These are phyloP conservation scores for Cladosporium halotolerans DNA, from an alignment of 2,329 filamentous ascomycete genomes.

Conservation along the genomic window DNA sequence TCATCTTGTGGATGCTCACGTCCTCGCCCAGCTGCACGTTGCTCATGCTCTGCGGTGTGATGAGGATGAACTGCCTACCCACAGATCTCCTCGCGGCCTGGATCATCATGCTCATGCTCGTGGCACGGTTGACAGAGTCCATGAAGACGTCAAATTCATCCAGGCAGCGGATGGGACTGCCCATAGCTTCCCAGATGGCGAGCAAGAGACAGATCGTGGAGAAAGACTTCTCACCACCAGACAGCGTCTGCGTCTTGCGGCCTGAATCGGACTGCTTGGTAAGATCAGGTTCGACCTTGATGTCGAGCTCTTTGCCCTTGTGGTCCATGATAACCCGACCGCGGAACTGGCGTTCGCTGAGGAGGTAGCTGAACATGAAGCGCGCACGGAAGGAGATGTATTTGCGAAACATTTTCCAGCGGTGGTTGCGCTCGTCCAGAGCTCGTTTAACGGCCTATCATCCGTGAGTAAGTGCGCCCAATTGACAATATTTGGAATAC, in stretches of 20 bases:
- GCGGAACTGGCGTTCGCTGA: slow-evolving; percentile 83
- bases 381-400: slow-evolving; percentile 81
- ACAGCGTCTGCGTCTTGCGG: slow-evolving; percentile 83
- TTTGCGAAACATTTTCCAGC: slow-evolving; percentile 76
- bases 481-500: slow-evolving; percentile 32
- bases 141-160: slow-evolving; percentile 99
- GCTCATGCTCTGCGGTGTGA: slow-evolving; percentile 81
- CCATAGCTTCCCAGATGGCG: slow-evolving; percentile 96
- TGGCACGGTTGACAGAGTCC: slow-evolving; percentile 91
- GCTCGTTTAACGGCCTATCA: slow-evolving; percentile 50
- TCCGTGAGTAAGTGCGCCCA: neutral
- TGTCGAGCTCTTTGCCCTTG: slow-evolving; percentile 62
- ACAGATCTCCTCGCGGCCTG: slow-evolving; percentile 75
- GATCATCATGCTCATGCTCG: slow-evolving; percentile 92
- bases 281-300: slow-evolving; percentile 64
- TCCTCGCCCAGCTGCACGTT: slow-evolving; percentile 56
- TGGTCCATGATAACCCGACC: slow-evolving; percentile 78
- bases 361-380: slow-evolving; percentile 78
- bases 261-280: slow-evolving; percentile 65
- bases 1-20: slow-evolving; percentile 62
- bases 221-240: slow-evolving; percentile 95
- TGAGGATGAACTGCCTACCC: slow-evolving; percentile 92
- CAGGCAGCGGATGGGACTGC: slow-evolving; percentile 84
- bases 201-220: slow-evolving; percentile 91
- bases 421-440: slow-evolving; percentile 61